phyloP scores from a whole-genome alignment of 202 grass and related monocot genomes.

The Alloteropsis angusta region DNA sequence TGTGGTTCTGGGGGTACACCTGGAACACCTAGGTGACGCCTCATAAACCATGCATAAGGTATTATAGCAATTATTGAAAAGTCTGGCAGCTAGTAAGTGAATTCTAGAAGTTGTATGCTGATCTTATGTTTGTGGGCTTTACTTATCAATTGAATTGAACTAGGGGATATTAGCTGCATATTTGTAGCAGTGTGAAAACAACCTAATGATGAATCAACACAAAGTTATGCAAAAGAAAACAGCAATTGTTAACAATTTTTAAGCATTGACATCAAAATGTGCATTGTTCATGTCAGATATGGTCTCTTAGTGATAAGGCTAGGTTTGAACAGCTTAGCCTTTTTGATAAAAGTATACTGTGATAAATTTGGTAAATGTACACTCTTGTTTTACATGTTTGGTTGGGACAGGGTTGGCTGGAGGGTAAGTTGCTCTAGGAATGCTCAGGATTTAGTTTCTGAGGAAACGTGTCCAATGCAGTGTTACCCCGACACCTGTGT shows the following conservation, averaged over 20 bases:
- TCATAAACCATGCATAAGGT: neutral
- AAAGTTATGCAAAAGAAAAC: neutral
- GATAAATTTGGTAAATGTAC: neutral
- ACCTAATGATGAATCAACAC: neutral
- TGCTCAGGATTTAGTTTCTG: neutral
- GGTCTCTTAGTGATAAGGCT: no score
- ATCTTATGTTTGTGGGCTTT: neutral
- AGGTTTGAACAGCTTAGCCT: neutral
- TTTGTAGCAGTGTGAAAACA: neutral
- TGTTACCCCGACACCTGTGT: no score
- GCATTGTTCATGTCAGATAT: neutral
- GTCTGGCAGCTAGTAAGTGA: neutral
- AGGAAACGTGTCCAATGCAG: neutral
- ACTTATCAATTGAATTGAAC: neutral
- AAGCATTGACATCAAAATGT: neutral
- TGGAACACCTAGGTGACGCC: neutral
- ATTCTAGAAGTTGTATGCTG: neutral
- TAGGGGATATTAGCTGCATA: neutral
- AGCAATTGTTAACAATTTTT: neutral
- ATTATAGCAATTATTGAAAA: neutral
- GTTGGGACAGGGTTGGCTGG: neutral
- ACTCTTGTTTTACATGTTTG: neutral
- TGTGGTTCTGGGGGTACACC: neutral
- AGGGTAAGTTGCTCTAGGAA: neutral
- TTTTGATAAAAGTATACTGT: neutral